These are phyloP conservation scores for Didymella glomerata DNA, from an alignment of 2,329 filamentous ascomycete species.

Conservation along the genomic window DNA sequence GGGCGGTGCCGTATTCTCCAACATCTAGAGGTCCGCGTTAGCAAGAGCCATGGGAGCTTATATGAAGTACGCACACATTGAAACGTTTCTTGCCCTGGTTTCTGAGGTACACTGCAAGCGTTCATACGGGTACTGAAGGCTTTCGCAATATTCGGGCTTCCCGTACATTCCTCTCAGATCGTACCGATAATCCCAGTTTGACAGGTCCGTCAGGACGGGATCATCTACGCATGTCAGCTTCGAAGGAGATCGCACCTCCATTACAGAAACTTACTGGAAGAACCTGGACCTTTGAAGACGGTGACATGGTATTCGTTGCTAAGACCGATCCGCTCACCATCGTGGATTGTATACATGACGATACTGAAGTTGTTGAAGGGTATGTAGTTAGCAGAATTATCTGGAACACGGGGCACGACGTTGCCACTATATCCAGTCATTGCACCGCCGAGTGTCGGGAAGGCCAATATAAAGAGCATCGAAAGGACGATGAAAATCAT, in stretches of 20 bases:
- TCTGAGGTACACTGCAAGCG: background rate
- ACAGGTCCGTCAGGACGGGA: background rate
- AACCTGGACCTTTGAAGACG: background rate
- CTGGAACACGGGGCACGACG: conserved; percentile 12
- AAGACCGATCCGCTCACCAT: conserved; percentile 21
- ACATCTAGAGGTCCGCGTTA: background rate
- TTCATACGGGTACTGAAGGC: background rate
- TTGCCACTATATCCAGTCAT: conserved; percentile 31
- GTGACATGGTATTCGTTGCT: conserved; percentile 10
- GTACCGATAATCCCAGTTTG: background rate
- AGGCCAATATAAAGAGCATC: conserved; percentile 24
- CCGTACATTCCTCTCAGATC: background rate
- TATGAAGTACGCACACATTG: background rate
- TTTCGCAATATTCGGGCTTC: background rate
- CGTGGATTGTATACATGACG: conserved; percentile 22
- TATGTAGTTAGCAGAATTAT: conserved; percentile 14
- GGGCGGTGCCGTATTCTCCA: background rate
- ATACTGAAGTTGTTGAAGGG: conserved; percentile 13
- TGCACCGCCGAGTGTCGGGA: conserved; percentile 28
- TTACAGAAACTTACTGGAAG: background rate
- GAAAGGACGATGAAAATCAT: conserved; percentile 28
- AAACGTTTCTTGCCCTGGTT: background rate
- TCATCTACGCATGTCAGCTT: background rate
- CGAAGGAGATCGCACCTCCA: background rate
- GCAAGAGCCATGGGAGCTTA: background rate